Evolutionary conservation across 2,329 filamentous ascomycete species (phyloP).

Genomic region (Bipolaris gigantea): DNA sequence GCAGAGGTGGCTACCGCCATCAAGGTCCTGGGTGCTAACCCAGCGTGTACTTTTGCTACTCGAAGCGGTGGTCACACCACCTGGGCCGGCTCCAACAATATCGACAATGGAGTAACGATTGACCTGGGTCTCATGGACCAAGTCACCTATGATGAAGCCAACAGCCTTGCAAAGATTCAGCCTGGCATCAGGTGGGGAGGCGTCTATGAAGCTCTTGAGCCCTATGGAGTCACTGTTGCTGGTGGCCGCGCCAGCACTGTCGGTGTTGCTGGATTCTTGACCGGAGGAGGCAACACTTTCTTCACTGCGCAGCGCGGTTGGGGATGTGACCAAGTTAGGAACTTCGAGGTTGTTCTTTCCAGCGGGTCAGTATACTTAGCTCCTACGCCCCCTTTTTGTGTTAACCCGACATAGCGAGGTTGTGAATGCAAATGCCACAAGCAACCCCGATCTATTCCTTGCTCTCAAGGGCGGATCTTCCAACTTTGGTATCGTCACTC

Average conservation of each 20-base stretch:
- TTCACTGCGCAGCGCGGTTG: conserved; percentile 27
- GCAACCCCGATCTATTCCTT: conserved; percentile 44
- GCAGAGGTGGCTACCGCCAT: conserved; percentile 28
- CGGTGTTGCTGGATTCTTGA: conserved; percentile 34
- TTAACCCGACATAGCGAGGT: conserved; percentile 33
- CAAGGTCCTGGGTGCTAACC: conserved; percentile 11
- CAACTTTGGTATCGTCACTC: conserved; percentile 36
- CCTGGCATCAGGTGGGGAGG: conserved; percentile 39
- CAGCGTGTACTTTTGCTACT: conserved; percentile 25
- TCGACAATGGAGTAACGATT: conserved; percentile 32
- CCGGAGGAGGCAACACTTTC: conserved; percentile 35
- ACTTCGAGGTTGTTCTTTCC: conserved; percentile 45
- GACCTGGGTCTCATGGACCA: conserved; percentile 32
- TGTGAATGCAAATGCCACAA: conserved; percentile 41
- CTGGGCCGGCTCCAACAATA: conserved; percentile 36
- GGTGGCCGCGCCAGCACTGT: conserved; percentile 32
- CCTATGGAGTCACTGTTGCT: conserved; percentile 19
- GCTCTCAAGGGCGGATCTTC: conserved; percentile 40
- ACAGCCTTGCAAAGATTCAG: conserved; percentile 24
- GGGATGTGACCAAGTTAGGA: conserved; percentile 32
- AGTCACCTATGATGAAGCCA: conserved; percentile 12
- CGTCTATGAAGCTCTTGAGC: conserved; percentile 36
- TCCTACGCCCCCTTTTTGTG: conserved; percentile 17
- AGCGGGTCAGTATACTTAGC: conserved; percentile 24
- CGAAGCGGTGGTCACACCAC: conserved; percentile 34